These are phyloP conservation scores for Tuber melanosporum DNA, from an alignment of 495 filamentous ascomycete genomes.

Conservation along the genomic window DNA sequence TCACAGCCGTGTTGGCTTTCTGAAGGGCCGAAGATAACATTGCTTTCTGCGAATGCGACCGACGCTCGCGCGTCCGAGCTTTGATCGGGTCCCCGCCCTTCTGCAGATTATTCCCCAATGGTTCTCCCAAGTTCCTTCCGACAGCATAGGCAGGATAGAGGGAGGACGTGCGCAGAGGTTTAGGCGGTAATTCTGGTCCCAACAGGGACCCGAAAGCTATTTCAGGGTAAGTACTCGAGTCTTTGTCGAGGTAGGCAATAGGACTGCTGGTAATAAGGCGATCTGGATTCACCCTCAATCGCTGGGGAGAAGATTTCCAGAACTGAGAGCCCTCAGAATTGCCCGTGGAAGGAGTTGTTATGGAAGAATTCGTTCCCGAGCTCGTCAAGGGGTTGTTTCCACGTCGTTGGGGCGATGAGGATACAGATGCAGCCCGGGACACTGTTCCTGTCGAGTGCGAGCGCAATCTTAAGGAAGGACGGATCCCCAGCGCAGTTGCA, in stretches of 20 bases:
- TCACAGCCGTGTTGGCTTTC: slow-evolving; percentile 90
- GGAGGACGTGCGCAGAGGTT: slow-evolving; percentile 11
- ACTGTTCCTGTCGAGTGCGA: slow-evolving; percentile 20
- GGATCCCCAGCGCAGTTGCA: slow-evolving; percentile 26
- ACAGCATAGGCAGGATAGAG: slow-evolving; percentile 8
- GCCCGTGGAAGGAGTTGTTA: slow-evolving; percentile 32
- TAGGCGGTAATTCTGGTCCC: slow-evolving; percentile 20
- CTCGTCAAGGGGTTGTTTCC: slow-evolving; percentile 28
- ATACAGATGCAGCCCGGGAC: slow-evolving; percentile 16
- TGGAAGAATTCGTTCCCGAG: slow-evolving; percentile 29
- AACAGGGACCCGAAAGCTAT: slow-evolving; percentile 13
- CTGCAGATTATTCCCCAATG: neutral
- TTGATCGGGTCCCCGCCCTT: slow-evolving; percentile 15
- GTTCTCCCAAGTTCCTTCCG: slow-evolving; percentile 9
- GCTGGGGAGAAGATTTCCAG: slow-evolving; percentile 33
- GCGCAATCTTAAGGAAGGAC: slow-evolving; percentile 31
- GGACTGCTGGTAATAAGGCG: slow-evolving; percentile 9
- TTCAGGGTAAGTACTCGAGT: slow-evolving; percentile 11
- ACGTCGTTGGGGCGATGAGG: slow-evolving; percentile 32
- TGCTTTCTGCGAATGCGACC: slow-evolving; percentile 62
- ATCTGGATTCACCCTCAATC: slow-evolving; percentile 13
- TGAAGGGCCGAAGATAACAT: slow-evolving; percentile 90
- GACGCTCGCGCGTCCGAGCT: slow-evolving; percentile 31
- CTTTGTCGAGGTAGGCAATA: slow-evolving; percentile 11
- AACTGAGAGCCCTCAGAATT: slow-evolving; percentile 32